Conservation (phyloP, 1,139 yeast species). For the Hyphopichia buzzinii region DNA sequence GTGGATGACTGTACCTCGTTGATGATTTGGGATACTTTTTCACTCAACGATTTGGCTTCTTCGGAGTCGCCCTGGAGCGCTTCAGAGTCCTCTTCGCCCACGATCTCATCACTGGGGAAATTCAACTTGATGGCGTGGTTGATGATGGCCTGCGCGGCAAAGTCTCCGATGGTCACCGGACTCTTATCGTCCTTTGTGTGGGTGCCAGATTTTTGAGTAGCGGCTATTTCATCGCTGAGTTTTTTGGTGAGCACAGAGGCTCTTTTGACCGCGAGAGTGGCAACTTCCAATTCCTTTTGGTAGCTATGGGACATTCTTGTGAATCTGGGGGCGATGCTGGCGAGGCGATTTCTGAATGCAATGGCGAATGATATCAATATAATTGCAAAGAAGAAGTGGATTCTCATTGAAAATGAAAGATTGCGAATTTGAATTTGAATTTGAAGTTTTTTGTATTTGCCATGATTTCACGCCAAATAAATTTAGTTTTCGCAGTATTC, state of each 20-base stretch:
- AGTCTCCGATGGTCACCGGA: constrained; percentile 96
- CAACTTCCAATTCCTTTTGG: constrained; percentile 65
- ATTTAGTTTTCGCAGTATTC: too few species aligned
- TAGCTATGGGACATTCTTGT: constrained; percentile 25
- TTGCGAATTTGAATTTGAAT: too few species aligned
- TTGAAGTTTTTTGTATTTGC: too few species aligned
- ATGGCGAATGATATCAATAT: background rate
- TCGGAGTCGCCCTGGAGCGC: constrained; percentile 51
- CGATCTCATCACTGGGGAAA: constrained; percentile 82
- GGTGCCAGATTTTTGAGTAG: constrained; percentile 55
- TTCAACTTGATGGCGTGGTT: constrained; percentile 76
- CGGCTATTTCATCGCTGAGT: constrained; percentile 65
- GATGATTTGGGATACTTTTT: constrained; percentile 51
- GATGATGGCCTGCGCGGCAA: constrained; percentile 91
- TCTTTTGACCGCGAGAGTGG: constrained; percentile 85
- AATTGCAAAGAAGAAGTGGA: background rate
- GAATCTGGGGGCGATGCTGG: constrained; percentile 7
- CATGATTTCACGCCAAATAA: too few species aligned
- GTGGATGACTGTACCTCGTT: constrained; percentile 39
- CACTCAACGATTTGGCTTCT: constrained; percentile 30
- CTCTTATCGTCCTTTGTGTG: constrained; percentile 85
- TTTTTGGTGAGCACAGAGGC: constrained; percentile 77
- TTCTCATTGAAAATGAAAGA: background rate
- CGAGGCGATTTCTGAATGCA: background rate
- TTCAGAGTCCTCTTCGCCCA: constrained; percentile 90